Evolutionary conservation across 1,284 basidiomycete species (phyloP), one percentile per base, ranked within the genome.

Genomic region (Pisolithus thermaeus): DNA sequence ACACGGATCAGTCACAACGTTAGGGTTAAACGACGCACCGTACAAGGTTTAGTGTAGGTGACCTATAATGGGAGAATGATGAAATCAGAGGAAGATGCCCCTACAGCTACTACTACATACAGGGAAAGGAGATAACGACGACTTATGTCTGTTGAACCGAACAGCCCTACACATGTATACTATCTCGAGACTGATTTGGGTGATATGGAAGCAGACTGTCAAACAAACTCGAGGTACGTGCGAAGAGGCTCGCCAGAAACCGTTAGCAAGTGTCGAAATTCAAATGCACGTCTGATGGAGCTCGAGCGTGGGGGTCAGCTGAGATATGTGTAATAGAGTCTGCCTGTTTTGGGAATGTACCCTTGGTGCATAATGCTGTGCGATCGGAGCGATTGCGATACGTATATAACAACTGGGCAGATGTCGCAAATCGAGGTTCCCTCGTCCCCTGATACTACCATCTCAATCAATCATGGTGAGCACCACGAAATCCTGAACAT

Each of bases 401-500:
- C 1, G 16, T 30, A 45, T 30, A 45, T 32, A 32, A 28, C 16
- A 30, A 32, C 30, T 8, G 7, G 25, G 12, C 25, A n/a, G 12
- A 27, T 18, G 12, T 18, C 39, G 8, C 39, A 20, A 23, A 20
- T 40, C 39, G 12, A 40, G 39, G 30, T 22, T 12, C 4, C 23
- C 47, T 30, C 14, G 23, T 23, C 39, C 36, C 28, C n/a, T 40
- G 16, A 20, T 51, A 35, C 44, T 40, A 53, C 52, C 54, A 38
- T 32, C 18, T n/a, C 9, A 28, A 18, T 37, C 18, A 2, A 45
- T 52, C 51, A 30, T 42, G 53, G 20, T 56, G 43, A 27, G 43
- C 37, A 49, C 46, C 47, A 52, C 52, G 16, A 28, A 46, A 72
- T 73, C 68, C 70, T 70, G 28, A 30, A 52, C 38, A 62, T 46